Evolutionary conservation across 2,329 filamentous ascomycete species (phyloP).

Genomic region (Diaporthe destruens): DNA sequence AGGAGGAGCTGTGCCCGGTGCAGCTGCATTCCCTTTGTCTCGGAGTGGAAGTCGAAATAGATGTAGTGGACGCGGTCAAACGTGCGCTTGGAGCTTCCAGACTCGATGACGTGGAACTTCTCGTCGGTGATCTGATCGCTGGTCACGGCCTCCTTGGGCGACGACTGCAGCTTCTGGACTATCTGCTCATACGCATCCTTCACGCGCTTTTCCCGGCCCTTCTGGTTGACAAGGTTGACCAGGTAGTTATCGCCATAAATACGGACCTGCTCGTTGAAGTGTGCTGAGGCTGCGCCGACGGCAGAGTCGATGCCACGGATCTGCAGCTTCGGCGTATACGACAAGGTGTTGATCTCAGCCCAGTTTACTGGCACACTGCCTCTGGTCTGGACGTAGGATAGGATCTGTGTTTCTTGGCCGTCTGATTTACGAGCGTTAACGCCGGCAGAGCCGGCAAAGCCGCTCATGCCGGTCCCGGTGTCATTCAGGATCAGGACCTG

Average conservation of each 20-base stretch:
- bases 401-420: conserved; percentile 84
- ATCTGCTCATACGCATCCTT: conserved; percentile 96
- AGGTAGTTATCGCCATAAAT: conserved; percentile 97
- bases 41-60: conserved; percentile 98
- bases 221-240: conserved; percentile 97
- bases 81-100: conserved; percentile 66
- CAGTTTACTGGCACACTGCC: conserved; percentile 97
- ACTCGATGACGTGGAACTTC: conserved; percentile 84
- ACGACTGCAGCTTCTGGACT: conserved; percentile 79
- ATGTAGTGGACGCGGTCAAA: conserved; percentile 93
- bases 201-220: conserved; percentile 87
- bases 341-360: conserved; percentile 94
- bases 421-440: conserved; percentile 79
- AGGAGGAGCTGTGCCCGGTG: conserved; percentile 90
- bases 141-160: conserved; percentile 74
- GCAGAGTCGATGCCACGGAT: conserved; percentile 87
- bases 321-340: conserved; percentile 91
- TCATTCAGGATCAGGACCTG: conserved; percentile 94
- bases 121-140: conserved; percentile 79
- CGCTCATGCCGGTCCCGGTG: conserved; percentile 77
- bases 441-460: conserved; percentile 81
- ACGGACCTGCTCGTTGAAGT: conserved; percentile 93
- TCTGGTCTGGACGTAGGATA: conserved; percentile 96
- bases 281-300: conserved; percentile 80
- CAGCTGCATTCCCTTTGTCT: conserved; percentile 96